Evolutionary conservation across 2,329 filamentous ascomycete species (phyloP), one percentile per base, ranked within the genome.

Genomic region (Exophiala aquamarina): DNA sequence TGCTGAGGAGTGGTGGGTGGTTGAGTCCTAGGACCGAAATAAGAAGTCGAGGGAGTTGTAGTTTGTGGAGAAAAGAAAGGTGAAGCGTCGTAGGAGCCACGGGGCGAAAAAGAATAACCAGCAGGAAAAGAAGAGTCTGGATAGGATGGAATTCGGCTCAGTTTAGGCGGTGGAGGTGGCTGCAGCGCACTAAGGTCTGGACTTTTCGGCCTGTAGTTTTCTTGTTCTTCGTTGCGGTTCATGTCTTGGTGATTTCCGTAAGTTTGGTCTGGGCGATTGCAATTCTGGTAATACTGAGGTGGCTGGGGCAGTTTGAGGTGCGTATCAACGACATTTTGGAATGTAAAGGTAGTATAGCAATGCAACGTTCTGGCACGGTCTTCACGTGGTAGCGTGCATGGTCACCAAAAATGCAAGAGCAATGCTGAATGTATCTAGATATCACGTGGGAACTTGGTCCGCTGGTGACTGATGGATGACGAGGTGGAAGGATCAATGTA

Each of bases 121-220:
- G 50, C 34, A 56, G 58, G 44, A 56, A 55, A 55, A 50, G 61
- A 57, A 35, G 56, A 38, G 50, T 60, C 59, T 18, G 61, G 52
- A 32, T 61, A 57, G 50, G 63, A 63, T 56, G 67, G 63, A 46
- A 59, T 47, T 19, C 57, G 53, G 26, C 31, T 63, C 63, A 38
- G 61, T 46, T 56, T 67, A 65, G 54, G 68, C 47, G 59, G 61
- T 53, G 48, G 62, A 63, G 52, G 61, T 62, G 59, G 52, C 69
- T 61, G 48, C 74, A 70, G 61, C 68, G 70, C 52, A 77, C 76
- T 57, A 81, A 69, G 19, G 57, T 75, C 71, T 59, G 73, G 73
- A 35, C 72, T 75, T 61, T 66, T 67, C 52, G 72, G 72, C 58
- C 70, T 67, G 63, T 75, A 74, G 21, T 56, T 50, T 33, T 58